Evolutionary conservation across 805 yeast genomes (phyloP).

Genomic region (Aciculoconidium aculeatum): DNA sequence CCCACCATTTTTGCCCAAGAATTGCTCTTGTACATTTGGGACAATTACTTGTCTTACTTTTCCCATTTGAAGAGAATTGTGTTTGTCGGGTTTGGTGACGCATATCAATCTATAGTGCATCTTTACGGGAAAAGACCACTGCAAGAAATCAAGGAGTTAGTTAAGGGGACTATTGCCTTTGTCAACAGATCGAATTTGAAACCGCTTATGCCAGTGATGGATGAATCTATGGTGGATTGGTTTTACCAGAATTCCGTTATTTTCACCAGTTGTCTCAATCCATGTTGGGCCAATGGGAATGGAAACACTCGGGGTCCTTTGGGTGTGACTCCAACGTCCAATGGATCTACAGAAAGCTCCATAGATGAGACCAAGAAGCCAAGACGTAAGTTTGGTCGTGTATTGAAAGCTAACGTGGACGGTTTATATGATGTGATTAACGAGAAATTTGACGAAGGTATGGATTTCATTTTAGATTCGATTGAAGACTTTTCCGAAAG

Average conservation of each 20-base stretch:
- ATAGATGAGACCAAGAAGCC: constrained; percentile 55
- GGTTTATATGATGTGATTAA: constrained; percentile 72
- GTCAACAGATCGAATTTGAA: constrained; percentile 64
- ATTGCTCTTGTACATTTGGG: constrained; percentile 77
- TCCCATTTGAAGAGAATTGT: constrained; percentile 58
- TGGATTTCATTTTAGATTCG: constrained; percentile 77
- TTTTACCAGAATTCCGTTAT: constrained; percentile 79
- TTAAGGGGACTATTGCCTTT: constrained; percentile 66
- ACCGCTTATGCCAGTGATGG: constrained; percentile 79
- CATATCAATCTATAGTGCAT: constrained; percentile 82
- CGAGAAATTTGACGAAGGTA: constrained; percentile 80
- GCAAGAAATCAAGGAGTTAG: constrained; percentile 49
- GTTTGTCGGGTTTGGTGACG: constrained; percentile 84
- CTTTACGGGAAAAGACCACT: constrained; percentile 73
- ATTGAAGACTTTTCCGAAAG: constrained; percentile 54
- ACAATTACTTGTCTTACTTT: constrained; percentile 77
- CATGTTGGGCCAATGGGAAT: constrained; percentile 64
- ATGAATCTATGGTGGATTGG: constrained; percentile 90
- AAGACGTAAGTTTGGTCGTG: constrained; percentile 87
- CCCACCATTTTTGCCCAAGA: constrained; percentile 72
- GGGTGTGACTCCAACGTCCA: constrained; percentile 12
- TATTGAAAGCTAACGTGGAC: constrained; percentile 64
- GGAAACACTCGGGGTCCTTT: constrained; percentile 22
- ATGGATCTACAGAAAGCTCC: constrained; percentile 11
- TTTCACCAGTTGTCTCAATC: constrained; percentile 67